These are phyloP conservation scores for Phytophthora ramorum DNA, from an alignment of 352 stramenopile species.

Conservation along the genomic window DNA sequence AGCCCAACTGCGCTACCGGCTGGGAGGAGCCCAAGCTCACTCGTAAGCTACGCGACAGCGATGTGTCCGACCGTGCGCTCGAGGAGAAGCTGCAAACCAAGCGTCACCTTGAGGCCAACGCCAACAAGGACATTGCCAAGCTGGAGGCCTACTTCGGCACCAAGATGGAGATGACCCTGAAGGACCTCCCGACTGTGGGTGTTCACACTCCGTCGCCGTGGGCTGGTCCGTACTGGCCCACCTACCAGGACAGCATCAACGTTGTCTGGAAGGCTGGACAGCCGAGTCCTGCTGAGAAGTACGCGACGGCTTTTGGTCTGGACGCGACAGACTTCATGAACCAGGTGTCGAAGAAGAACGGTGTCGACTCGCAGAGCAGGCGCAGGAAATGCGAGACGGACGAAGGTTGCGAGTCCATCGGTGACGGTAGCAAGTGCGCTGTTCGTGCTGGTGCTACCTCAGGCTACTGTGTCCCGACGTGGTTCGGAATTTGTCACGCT, in stretches of 20 bases:
- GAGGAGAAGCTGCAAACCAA: conserved; percentile 21
- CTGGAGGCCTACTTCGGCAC: conserved; percentile 29
- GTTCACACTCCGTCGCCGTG: conserved; percentile 21
- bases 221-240: conserved; percentile 53
- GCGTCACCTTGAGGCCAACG: conserved; percentile 27
- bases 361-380: not conserved
- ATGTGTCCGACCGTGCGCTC: too few species aligned
- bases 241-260: conserved; percentile 74
- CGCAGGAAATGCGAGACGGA: conserved; percentile 35
- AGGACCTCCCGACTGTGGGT: conserved; percentile 19
- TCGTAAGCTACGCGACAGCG: not conserved
- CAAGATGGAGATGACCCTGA: conserved; percentile 33
- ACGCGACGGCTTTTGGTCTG: conserved; percentile 26
- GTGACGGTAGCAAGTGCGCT: conserved; percentile 35
- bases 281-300: conserved; percentile 50
- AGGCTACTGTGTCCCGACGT: conserved; percentile 47
- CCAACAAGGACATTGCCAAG: conserved; percentile 33
- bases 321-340: too few species aligned
- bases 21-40: conserved; percentile 13
- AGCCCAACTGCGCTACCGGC: conserved; percentile 28
- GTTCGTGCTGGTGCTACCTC: conserved; percentile 25
- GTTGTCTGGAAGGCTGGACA: conserved; percentile 36
- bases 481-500: conserved; percentile 50
- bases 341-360: too few species aligned
- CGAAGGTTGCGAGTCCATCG: conserved; percentile 29